A percentile compares a stretch with the other conserved stretches of the same genome.
Conservation (phyloP, 768 basidiomycete genomes). For the Suillus clintonianus region DNA sequence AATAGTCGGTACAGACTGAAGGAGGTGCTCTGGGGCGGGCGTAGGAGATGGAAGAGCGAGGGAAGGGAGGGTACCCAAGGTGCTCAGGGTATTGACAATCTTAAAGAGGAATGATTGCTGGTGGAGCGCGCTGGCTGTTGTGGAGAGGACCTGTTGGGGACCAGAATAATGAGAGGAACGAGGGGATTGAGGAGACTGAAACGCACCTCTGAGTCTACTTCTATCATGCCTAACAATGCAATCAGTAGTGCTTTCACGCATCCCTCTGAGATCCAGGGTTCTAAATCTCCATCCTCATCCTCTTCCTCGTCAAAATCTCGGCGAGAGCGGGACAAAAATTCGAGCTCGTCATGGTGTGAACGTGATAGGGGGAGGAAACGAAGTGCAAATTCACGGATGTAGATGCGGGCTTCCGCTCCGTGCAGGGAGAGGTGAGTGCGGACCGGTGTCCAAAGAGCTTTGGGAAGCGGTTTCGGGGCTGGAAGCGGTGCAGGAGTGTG, state of each 20-base stretch:
- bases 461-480: conserved; percentile 42
- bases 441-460: conserved; percentile 56
- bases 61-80: conserved; percentile 23
- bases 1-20: conserved; percentile 34
- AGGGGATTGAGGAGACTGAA: background rate
- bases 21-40: conserved; percentile 27
- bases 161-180: background rate
- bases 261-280: conserved; percentile 65
- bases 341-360: conserved; percentile 65
- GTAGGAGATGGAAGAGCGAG: conserved; percentile 66
- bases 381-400: conserved; percentile 73
- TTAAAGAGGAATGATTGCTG: background rate
- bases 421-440: conserved; percentile 42
- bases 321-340: conserved; percentile 43
- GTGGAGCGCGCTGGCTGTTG: background rate
- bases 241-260: conserved; percentile 66
- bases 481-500: conserved; percentile 26
- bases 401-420: conserved; percentile 61
- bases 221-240: conserved; percentile 57
- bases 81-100: conserved; percentile 3
- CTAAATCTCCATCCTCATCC: conserved; percentile 38
- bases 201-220: conserved; percentile 36
- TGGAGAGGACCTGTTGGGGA: background rate
- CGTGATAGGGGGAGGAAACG: conserved; percentile 60
- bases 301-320: conserved; percentile 40